Evolutionary conservation across 2,329 filamentous ascomycete genomes (phyloP), one percentile per base, ranked within the genome.

Genomic region (Colletotrichum navitas): DNA sequence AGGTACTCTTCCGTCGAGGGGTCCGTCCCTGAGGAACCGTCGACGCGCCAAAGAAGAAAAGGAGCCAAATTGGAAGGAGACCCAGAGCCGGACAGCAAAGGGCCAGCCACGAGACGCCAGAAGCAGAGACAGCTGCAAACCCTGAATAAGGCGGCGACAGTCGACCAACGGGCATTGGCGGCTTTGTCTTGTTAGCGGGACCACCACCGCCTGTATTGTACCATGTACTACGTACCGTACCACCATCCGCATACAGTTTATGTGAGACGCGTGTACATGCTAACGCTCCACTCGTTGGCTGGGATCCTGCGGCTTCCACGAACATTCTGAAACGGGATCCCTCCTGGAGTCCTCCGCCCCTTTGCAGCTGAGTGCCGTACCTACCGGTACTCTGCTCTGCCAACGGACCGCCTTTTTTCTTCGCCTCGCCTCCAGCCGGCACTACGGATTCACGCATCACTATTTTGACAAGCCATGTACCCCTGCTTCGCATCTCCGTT

Each of bases 261-360:
- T n/a, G 45, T 69, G 66, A 72, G 65, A 72, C 69, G 65, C 69
- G 47, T 69, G 69, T 72, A 72, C 69, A 41, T 60, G 32, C 47
- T 69, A 60, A 64, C 66, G 60, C 24, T 47, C 69, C 69, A 63
- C 66, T 69, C 45, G 34, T 56, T n/a, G 56, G 29, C 68, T 43
- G 16, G 65, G 69, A 72, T 72, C 52, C 16, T 68, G 65, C 36
- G 45, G 69, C 59, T 72, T 71, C 61, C 24, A 71, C 61, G 56
- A 66, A 71, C 55, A 71, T 43, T 67, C 69, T 73, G 72, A 73
- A 73, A 73, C 60, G 34, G 34, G 34, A 47, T 47, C 45, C 16
- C 60, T 49, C 47, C 2, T 55, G 14, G 52, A 55, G 52, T 36
- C 29, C 72, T 59, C 64, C 60, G 59, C 66, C n/a, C 63, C 62